Base-by-base conservation (phyloP, 2,329 filamentous ascomycete genomes). In the Fusarium sp. region DNA sequence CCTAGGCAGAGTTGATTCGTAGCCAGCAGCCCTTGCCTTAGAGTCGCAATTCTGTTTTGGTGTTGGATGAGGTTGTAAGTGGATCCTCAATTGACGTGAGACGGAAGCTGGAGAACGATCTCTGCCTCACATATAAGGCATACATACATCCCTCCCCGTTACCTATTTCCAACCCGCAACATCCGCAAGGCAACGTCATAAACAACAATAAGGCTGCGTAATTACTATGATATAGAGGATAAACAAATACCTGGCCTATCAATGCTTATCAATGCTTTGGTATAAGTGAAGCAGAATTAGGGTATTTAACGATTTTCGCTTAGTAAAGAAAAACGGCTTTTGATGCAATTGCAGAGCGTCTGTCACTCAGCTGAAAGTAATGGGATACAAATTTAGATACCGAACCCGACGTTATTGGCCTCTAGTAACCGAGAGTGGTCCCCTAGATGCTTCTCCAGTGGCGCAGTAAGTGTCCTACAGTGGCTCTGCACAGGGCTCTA, bases 121-220 rank as follows among this genome's bases (percentile, higher is more conserved):
- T 15, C 7, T 36, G 38, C 51, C 51, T 54, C 32, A 25, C 12
- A 49, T 11, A 2, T 7, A 9, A 43, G 46, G 38, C 29, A n/a
- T 7, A n/a, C 28, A n/a, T 13, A 7, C 19, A 7, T 19, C 22
- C 35, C 40, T 53, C 22, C 3, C 22, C 31, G 41, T 10, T 15
- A 29, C 11, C 28, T 12, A 5, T 15, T 24, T 35, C 28, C 38
- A 32, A 39, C 45, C 49, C 51, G 40, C 19, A 58, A 31, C 35
- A 40, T 47, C 61, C 61, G 47, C 29, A 57, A 11, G 28, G 39
- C 44, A 58, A 57, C 61, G 61, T 61, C 60, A 57, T 52, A 12
- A 26, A 36, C 50, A 34, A 36, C 25, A 25, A 50, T 10, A 34
- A 58, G 38, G 11, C 28, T 57, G 15, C 50, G 40, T 62, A 53